Percentiles rank a stretch among this genome's conserved stretches.
Evolutionary conservation across 83 land plant genomes (phyloP).

Genomic region (Diphasiastrum complanatum): DNA sequence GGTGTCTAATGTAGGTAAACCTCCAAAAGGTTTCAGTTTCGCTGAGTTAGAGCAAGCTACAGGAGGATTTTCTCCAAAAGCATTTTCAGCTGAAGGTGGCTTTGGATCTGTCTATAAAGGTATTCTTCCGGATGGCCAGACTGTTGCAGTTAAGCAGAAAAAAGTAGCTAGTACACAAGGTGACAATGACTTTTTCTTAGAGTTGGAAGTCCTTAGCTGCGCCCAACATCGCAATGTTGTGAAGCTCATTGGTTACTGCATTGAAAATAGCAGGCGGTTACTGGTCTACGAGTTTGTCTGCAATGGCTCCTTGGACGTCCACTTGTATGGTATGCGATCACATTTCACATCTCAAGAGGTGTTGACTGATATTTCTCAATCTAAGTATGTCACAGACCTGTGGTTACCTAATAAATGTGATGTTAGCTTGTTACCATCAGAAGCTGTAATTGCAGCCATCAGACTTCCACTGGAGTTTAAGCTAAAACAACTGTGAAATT

Average conservation of each 20-base stretch:
- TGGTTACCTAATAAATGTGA: no score
- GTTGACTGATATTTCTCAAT: neutral
- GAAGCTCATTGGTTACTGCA: constrained; percentile 71
- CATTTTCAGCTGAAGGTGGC: constrained; percentile 86
- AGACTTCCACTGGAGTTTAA: no score
- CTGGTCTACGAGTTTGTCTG: constrained; percentile 82
- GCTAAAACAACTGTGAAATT: no score
- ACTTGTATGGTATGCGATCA: constrained; percentile 67
- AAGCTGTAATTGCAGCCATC: no score
- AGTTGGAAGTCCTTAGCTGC: constrained; percentile 76
- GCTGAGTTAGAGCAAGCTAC: constrained; percentile 70
- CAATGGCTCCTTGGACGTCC: constrained; percentile 75
- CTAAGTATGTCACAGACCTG: no score
- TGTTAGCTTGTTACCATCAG: no score
- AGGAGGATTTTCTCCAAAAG: constrained; percentile 53
- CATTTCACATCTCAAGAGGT: no score
- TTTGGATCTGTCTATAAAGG: constrained; percentile 82
- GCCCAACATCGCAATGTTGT: constrained; percentile 91
- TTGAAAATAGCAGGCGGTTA: constrained; percentile 58
- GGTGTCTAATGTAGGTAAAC: constrained; percentile 69
- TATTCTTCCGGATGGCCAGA: constrained; percentile 72
- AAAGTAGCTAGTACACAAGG: constrained; percentile 75
- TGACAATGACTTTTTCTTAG: constrained; percentile 64
- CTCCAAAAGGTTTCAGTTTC: constrained; percentile 70
- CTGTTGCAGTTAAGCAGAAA: constrained; percentile 81